Evolutionary conservation across 805 yeast genomes (phyloP), one percentile per base, ranked within the genome.

Genomic region (Vanderwaltozyma tropicalis): DNA sequence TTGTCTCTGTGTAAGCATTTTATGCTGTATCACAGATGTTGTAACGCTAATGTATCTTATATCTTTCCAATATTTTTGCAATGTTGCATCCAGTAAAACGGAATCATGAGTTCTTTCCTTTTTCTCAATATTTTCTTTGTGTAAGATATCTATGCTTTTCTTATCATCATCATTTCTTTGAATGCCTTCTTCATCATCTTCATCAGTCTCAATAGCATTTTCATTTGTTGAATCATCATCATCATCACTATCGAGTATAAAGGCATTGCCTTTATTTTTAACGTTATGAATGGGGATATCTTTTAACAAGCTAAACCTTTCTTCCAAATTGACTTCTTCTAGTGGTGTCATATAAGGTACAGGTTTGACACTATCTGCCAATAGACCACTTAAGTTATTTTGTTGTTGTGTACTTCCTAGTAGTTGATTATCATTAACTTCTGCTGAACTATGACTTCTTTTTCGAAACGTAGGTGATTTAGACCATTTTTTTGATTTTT

Each of bases 41-140:
- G 61, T 48, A 24, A 53, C 46, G 28, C 38, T 38, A 13, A 56
- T 42, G 35, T 52, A 56, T 11, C 50, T 44, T 2, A 53, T 46
- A 27, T 48, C 53, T 7, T 42, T 42, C 52, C 52, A 52, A 40
- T 54, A 49, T 34, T 44, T 48, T 31, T 49, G 49, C 22, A 54
- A 33, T 34, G 48, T 46, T 15, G 35, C 37, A 41, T 54, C 57
- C 5, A 51, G 37, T 13, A 47, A 47, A 5, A 43, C 17, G 5
- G 30, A 26, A 9, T 36, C 19, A 7, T 18, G 31, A 27, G 27
- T 15, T 5, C 17, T 24, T 5, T 25, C 9, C 5, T 12, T 3
- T 13, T 3, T 3, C 5, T 15, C 10, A 13, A 12, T 14, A 7
- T 12, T 11, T 15, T 16, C 17, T 15, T 11, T n/a, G 10, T 18